Evolutionary conservation across 805 yeast species (phyloP).

Genomic region (Hanseniaspora opuntiae): DNA sequence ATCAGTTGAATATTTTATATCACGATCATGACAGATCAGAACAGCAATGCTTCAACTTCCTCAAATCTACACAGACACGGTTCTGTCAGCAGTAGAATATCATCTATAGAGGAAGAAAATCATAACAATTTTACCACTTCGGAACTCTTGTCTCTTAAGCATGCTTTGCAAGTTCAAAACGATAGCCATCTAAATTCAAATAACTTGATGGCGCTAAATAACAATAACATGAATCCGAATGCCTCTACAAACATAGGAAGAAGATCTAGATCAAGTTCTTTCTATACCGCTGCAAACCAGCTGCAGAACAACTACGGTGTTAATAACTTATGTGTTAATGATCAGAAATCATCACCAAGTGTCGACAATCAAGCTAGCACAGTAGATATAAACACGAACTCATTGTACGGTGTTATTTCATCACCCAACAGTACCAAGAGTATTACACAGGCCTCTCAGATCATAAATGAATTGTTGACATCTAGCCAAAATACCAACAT

Average conservation of each 20-base stretch:
- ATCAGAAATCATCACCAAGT: conserved; percentile 14
- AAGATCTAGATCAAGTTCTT: conserved; percentile 11
- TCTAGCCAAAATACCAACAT: not conserved
- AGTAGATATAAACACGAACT: conserved; percentile 13
- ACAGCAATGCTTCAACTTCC: not conserved
- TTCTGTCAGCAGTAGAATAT: not conserved
- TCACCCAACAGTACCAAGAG: conserved; percentile 9
- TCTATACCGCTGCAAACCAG: conserved; percentile 1
- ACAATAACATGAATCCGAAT: not conserved
- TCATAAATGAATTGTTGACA: conserved; percentile 1
- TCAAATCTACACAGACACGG: not conserved
- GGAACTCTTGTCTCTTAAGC: conserved; percentile 5
- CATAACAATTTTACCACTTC: conserved; percentile 6
- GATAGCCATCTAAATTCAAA: not conserved
- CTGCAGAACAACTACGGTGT: conserved; percentile 22
- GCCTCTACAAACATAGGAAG: conserved; percentile 2
- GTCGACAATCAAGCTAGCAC: conserved; percentile 21
- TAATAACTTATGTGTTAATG: not conserved
- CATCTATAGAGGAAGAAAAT: not conserved
- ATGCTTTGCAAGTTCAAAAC: conserved; percentile 8
- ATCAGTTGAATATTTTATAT: too few species aligned
- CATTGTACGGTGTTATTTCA: conserved; percentile 8
- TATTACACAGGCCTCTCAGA: conserved; percentile 9
- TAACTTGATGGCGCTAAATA: not conserved
- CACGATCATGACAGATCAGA: not conserved